Conservation (phyloP, 495 filamentous ascomycete genomes). For the Rusavskia elegans region DNA sequence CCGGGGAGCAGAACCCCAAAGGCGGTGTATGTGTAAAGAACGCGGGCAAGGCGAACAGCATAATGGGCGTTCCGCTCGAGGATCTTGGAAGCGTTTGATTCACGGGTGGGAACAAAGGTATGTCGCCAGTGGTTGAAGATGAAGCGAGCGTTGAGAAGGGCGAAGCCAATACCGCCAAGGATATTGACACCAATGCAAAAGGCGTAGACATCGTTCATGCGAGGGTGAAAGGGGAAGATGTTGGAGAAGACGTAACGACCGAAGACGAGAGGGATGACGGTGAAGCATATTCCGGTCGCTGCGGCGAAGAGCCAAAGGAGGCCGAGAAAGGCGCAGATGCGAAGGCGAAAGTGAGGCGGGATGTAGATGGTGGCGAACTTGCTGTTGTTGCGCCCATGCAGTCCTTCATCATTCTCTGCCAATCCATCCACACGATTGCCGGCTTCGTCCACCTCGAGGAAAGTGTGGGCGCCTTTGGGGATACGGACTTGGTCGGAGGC, state of each 20-base stretch:
- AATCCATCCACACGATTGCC: conserved; percentile 47
- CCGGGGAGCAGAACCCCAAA: conserved; percentile 66
- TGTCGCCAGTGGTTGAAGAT: conserved; percentile 1
- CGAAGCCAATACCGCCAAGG: conserved; percentile 48
- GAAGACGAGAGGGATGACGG: conserved; percentile 74
- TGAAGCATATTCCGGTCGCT: conserved; percentile 74
- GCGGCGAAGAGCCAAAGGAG: conserved; percentile 91
- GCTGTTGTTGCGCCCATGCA: conserved; percentile 47
- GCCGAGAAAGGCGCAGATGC: conserved; percentile 73
- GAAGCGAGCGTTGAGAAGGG: conserved; percentile 32
- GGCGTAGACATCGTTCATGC: conserved; percentile 90
- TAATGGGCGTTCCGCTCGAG: conserved; percentile 3
- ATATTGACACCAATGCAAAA: conserved; percentile 78
- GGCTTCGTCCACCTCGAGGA: conserved; percentile 61
- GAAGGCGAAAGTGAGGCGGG: conserved; percentile 65
- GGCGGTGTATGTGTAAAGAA: conserved; percentile 57
- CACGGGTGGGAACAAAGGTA: conserved; percentile 12
- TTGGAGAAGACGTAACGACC: conserved; percentile 60
- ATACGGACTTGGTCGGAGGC: conserved; percentile 89
- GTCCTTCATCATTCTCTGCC: conserved; percentile 39
- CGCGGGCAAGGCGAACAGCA: conserved; percentile 16
- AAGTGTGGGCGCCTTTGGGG: conserved; percentile 66
- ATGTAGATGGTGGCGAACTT: conserved; percentile 77
- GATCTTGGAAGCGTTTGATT: conserved; percentile 5
- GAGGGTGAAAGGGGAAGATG: conserved; percentile 47